Conservation (phyloP, 225 moss, liverwort and hornwort species). For the Antitrichia curtipendula region DNA sequence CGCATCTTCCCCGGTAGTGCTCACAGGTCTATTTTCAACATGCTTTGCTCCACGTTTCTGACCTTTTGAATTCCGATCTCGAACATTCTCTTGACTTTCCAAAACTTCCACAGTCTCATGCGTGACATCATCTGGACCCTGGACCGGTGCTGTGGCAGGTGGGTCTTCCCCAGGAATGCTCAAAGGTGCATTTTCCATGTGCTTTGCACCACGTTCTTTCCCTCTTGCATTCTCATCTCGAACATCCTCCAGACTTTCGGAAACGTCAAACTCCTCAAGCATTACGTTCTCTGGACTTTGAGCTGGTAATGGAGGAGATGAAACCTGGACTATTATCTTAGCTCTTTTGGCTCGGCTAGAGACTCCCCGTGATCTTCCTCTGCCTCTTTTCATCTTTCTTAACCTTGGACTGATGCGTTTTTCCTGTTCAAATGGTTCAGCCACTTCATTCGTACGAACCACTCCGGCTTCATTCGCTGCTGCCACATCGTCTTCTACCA, state of each 20-base stretch:
- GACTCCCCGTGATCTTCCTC: slow-evolving; percentile 3
- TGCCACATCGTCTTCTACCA: background rate
- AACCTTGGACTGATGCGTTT: background rate
- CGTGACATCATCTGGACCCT: background rate
- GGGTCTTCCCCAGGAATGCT: background rate
- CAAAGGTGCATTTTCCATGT: background rate
- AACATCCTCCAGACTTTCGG: background rate
- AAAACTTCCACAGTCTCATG: background rate
- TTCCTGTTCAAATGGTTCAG: slow-evolving; percentile 4
- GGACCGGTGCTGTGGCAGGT: background rate
- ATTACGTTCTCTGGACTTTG: background rate
- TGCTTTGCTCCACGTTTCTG: background rate
- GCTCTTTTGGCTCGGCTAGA: slow-evolving; percentile 3
- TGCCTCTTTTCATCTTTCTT: slow-evolving; percentile 1
- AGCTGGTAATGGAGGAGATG: background rate
- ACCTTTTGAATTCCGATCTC: background rate
- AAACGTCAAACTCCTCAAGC: background rate
- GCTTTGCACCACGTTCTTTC: background rate
- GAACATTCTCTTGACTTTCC: background rate
- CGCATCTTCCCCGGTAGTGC: background rate
- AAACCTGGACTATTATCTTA: background rate
- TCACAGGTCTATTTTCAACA: background rate
- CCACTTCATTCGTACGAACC: background rate
- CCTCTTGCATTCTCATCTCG: background rate
- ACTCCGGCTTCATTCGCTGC: background rate